A percentile compares a stretch with the other conserved stretches of the same genome.
These are phyloP conservation scores for Dictyostelium capitatum DNA, from an alignment of 78 protist genomes.

Conservation along the genomic window DNA sequence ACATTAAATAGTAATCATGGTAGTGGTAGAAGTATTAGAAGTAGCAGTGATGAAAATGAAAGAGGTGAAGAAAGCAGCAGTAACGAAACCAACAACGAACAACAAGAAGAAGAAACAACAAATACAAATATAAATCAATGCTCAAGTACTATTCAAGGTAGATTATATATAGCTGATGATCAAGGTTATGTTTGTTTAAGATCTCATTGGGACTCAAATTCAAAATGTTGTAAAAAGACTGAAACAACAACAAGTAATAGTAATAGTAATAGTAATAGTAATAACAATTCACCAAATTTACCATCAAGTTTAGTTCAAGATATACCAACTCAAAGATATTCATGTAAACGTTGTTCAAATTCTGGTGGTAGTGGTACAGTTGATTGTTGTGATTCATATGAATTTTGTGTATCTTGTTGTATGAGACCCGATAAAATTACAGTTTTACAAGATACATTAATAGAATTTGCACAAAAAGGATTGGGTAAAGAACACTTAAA, in stretches of 20 bases:
- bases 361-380: not conserved
- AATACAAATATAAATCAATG: conserved; percentile 9
- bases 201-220: not conserved
- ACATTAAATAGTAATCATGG: not conserved
- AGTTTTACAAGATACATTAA: not conserved
- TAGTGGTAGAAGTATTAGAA: not conserved
- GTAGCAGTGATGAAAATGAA: not conserved
- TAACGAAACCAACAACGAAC: not conserved
- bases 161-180: conserved; percentile 41
- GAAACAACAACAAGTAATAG: not conserved
- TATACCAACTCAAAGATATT: not conserved
- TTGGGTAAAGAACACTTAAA: not conserved
- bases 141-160: conserved; percentile 64
- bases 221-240: conserved; percentile 26
- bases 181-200: conserved; percentile 43
- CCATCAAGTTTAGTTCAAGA: not conserved
- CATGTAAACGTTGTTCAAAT: conserved; percentile 25
- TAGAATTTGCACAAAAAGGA: not conserved
- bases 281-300: not conserved
- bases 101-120: not conserved
- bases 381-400: conserved; percentile 55
- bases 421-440: conserved; percentile 49
- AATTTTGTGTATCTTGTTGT: conserved; percentile 75
- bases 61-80: not conserved
- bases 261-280: not conserved